Conservation (phyloP, 2,329 filamentous ascomycete genomes). For the Grosmannia serpens region DNA sequence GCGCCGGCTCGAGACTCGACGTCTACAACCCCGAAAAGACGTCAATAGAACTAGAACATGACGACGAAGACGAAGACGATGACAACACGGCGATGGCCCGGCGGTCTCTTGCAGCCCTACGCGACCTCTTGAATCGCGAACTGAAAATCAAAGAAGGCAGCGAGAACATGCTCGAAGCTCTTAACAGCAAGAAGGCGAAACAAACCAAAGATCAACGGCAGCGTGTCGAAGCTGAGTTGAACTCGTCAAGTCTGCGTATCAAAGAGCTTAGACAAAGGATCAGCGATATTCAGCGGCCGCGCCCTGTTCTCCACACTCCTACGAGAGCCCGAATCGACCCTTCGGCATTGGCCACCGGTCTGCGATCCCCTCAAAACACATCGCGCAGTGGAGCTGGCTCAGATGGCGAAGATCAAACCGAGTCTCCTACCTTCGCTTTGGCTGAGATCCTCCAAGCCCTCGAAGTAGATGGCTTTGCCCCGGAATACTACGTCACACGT, state of each 20-base stretch:
- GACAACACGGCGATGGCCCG: constrained; percentile 40
- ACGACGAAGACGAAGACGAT: background rate
- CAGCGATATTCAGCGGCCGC: constrained; percentile 44
- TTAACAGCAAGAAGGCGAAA: constrained; percentile 91
- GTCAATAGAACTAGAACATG: constrained; percentile 29
- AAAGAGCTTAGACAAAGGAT: constrained; percentile 50
- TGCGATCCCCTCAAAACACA: constrained; percentile 47
- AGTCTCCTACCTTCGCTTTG: constrained; percentile 85
- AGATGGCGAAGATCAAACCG: constrained; percentile 55
- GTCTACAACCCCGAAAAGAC: constrained; percentile 41
- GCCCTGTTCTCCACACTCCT: constrained; percentile 37
- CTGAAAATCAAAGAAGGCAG: constrained; percentile 97
- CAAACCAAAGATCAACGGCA: constrained; percentile 78
- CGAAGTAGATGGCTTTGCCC: constrained; percentile 74
- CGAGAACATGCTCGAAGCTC: constrained; percentile 91
- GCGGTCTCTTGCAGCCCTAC: constrained; percentile 61
- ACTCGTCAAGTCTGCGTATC: constrained; percentile 68
- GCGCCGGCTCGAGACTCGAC: constrained; percentile 48
- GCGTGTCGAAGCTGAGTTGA: constrained; percentile 78
- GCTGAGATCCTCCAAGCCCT: constrained; percentile 83
- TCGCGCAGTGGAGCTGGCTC: constrained; percentile 45
- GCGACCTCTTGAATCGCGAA: constrained; percentile 84
- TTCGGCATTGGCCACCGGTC: constrained; percentile 27
- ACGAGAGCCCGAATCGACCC: constrained; percentile 40
- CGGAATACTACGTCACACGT: constrained; percentile 90